phyloP scores from a whole-genome alignment of 2,329 filamentous ascomycete genomes.

The Fusarium sp. region DNA sequence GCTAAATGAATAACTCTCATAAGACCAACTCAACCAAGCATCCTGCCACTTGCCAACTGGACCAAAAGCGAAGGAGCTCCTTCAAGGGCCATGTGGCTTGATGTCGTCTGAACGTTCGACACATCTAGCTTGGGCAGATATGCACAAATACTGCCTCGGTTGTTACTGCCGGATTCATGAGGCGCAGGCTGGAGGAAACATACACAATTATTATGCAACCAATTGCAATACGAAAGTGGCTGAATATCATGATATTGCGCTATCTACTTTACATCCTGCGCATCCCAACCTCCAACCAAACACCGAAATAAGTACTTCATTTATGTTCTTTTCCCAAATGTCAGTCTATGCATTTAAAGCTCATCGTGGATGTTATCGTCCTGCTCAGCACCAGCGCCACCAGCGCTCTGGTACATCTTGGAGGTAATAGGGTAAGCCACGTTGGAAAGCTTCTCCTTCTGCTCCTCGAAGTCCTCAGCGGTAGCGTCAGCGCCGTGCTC shows the following conservation, averaged over 20 bases:
- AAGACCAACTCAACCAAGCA: background rate
- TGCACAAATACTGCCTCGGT: background rate
- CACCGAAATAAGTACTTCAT: constrained; percentile 45
- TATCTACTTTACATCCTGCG: constrained; percentile 51
- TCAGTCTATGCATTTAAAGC: constrained; percentile 70
- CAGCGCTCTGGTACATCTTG: constrained; percentile 85
- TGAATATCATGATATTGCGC: constrained; percentile 45
- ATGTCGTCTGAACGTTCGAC: background rate
- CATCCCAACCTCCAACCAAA: constrained; percentile 47
- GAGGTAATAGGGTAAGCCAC: constrained; percentile 99
- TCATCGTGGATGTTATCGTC: constrained; percentile 85
- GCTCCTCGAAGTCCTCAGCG: constrained; percentile 97
- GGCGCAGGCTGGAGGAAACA: background rate
- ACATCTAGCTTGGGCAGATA: background rate
- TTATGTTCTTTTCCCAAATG: constrained; percentile 47
- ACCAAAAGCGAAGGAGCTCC: background rate
- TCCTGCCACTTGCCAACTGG: background rate
- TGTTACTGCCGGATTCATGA: background rate
- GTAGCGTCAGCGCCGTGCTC: constrained; percentile 89
- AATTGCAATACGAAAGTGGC: background rate
- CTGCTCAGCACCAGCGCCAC: constrained; percentile 64
- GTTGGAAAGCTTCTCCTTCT: constrained; percentile 98
- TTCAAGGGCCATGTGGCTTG: background rate
- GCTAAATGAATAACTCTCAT: background rate
- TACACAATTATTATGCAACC: background rate